These are phyloP conservation scores for Gnomoniopsis sp. DNA, from an alignment of 2,329 filamentous ascomycete genomes.

Conservation along the genomic window DNA sequence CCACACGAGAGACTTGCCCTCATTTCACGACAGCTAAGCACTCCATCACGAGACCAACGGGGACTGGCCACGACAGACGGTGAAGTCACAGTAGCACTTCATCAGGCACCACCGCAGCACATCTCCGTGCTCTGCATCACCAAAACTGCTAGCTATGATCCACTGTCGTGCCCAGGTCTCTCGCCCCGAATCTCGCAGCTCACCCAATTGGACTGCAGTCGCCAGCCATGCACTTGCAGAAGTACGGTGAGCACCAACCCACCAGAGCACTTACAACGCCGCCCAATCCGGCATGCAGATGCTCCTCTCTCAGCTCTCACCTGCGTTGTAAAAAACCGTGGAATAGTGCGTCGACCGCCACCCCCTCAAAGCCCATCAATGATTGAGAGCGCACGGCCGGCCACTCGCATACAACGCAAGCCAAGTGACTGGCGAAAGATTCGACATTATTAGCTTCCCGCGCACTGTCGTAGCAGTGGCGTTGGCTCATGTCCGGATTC, in stretches of 20 bases:
- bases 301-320: not conserved
- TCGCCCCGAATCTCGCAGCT: conserved; percentile 13
- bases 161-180: not conserved
- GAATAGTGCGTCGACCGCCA: conserved; percentile 3
- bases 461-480: no score
- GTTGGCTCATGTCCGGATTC: no score
- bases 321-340: not conserved
- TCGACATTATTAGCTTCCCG: no score
- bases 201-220: not conserved
- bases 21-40: not conserved
- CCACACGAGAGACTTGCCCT: not conserved
- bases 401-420: no score
- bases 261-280: not conserved
- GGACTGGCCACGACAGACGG: conserved; percentile 1
- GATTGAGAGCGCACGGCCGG: not conserved
- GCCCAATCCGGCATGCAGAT: conserved; percentile 3
- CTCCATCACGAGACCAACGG: not conserved
- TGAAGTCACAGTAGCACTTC: not conserved
- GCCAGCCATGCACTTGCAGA: conserved; percentile 14
- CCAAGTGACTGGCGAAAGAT: no score
- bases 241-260: conserved; percentile 18
- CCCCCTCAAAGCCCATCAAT: not conserved
- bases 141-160: not conserved
- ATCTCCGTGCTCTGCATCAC: not conserved
- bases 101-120: not conserved